These are phyloP conservation scores for Phytophthora pinifolia DNA, from an alignment of 352 stramenopile genomes.

Conservation along the genomic window DNA sequence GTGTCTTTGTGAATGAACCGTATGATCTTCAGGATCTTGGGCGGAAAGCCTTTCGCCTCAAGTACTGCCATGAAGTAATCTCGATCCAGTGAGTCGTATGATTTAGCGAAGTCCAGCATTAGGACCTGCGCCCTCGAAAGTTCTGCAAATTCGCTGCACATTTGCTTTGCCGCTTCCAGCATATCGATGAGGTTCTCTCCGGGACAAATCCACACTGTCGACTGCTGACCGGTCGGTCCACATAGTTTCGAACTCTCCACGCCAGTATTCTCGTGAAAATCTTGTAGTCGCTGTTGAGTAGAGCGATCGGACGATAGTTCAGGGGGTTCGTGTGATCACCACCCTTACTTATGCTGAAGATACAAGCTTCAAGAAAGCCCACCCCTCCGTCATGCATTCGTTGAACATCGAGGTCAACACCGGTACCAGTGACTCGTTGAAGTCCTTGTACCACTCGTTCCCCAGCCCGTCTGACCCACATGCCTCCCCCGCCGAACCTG, in stretches of 20 bases:
- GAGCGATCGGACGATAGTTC: constrained; percentile 7
- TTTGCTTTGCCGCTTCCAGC: constrained; percentile 3
- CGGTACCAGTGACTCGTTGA: too few relatives aligned
- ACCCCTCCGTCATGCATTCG: too few relatives aligned
- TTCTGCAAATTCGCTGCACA: neutral
- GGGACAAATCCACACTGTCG: constrained; percentile 7
- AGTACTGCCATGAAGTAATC: neutral
- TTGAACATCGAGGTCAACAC: too few relatives aligned
- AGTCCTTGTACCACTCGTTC: too few relatives aligned
- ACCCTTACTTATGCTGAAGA: neutral
- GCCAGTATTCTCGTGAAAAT: constrained; percentile 3
- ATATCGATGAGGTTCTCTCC: constrained; percentile 7
- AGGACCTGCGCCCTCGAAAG: neutral
- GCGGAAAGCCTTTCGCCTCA: constrained; percentile 1
- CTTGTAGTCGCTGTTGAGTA: constrained; percentile 14
- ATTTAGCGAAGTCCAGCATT: constrained; percentile 8
- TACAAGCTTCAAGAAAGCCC: neutral
- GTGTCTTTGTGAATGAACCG: neutral
- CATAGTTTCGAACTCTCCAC: neutral
- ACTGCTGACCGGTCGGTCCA: neutral
- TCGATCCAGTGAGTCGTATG: constrained; percentile 6
- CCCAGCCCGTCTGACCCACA: too few relatives aligned
- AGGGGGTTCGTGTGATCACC: neutral
- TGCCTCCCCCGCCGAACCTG: too few relatives aligned
- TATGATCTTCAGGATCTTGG: neutral